phyloP scores from a whole-genome alignment of 441 rosid species.

The Dalechampia spathulata region DNA sequence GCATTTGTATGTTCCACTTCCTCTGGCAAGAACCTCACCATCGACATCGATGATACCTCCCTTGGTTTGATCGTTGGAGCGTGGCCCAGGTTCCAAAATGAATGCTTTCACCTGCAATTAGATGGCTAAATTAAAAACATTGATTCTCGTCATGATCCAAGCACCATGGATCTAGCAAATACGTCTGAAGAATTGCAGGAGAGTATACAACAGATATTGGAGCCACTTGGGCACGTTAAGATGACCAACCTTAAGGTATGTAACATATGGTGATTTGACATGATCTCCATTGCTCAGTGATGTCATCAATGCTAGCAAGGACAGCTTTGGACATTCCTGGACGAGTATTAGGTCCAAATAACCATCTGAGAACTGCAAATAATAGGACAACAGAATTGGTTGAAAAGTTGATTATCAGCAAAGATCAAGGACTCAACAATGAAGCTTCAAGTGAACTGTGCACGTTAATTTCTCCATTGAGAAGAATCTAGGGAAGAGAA shows the following conservation, averaged over 20 bases:
- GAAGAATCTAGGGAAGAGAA: neutral
- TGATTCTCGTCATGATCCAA: too few species aligned
- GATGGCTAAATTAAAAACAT: too few species aligned
- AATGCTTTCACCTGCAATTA: slow-evolving; percentile 72
- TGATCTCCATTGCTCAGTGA: slow-evolving; percentile 55
- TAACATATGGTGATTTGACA: slow-evolving; percentile 55
- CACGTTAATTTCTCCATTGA: neutral
- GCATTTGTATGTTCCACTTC: slow-evolving; percentile 46
- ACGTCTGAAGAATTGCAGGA: slow-evolving; percentile 8
- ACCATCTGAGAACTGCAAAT: slow-evolving; percentile 81
- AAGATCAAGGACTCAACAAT: slow-evolving; percentile 4
- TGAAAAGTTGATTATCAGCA: neutral
- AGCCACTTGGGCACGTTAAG: neutral
- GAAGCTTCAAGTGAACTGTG: neutral
- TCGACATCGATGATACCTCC: slow-evolving; percentile 89
- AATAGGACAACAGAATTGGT: slow-evolving; percentile 1
- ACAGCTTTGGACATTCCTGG: slow-evolving; percentile 51
- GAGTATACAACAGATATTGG: neutral
- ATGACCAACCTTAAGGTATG: slow-evolving; percentile 60
- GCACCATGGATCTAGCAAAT: too few species aligned
- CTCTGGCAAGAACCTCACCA: slow-evolving; percentile 85
- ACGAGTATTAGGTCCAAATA: slow-evolving; percentile 68
- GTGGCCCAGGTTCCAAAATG: slow-evolving; percentile 63
- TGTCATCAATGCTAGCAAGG: slow-evolving; percentile 54
- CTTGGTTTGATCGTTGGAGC: slow-evolving; percentile 36